Base-by-base conservation (phyloP, 2,329 filamentous ascomycete species). In the Emergomyces pasteurianus region DNA sequence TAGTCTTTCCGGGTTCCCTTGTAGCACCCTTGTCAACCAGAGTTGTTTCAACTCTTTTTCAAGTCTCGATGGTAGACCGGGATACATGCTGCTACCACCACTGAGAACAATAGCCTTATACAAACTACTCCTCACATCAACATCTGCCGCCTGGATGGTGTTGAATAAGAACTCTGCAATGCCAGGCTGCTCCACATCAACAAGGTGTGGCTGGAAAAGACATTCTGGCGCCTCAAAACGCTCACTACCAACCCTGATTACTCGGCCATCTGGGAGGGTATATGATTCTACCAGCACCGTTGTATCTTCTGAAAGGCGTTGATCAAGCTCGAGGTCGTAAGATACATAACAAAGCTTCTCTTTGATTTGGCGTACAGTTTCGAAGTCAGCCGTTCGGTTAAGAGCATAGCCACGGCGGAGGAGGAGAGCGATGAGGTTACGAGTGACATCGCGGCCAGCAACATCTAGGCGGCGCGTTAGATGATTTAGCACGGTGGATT, bases 321-420 rank as follows among this genome's bases (percentile, higher is more conserved):
- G 92, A 80, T 99, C 94, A 60, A 99, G 82, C 76, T 95, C 91
- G 61, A 99, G 84, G 75, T 99, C 94, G 80, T 97, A 99, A 14
- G 92, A 96, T 61, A 99, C 92, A 75, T 99, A 99, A 82, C 94
- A 97, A 58, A 99, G 88, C 82, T 99, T 99, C 82, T 99, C 94
- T 80, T 99, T 99, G 80, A 99, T 97, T 76, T 97, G 92, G 64
- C 94, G 89, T 61, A 99, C 94, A 3, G 94, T 99, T 78, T 99
- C 94, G 75, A 99, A 99, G 75, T 99, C 94, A 73, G 94, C 94
- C 14, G 94, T 99, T 74, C 94, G 86, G 84, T 99, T 99, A 64
- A 99, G 85, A 42, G 94, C 91, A 75, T 99, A 99, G 52, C 94
- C 94, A 67, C 94, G 86, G 71, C 94, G 90, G 61, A 96, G 84